Percentiles rank a stretch among this genome's conserved stretches.
Conservation (phyloP, 345 rosid genomes). For the Microcos paniculata region DNA sequence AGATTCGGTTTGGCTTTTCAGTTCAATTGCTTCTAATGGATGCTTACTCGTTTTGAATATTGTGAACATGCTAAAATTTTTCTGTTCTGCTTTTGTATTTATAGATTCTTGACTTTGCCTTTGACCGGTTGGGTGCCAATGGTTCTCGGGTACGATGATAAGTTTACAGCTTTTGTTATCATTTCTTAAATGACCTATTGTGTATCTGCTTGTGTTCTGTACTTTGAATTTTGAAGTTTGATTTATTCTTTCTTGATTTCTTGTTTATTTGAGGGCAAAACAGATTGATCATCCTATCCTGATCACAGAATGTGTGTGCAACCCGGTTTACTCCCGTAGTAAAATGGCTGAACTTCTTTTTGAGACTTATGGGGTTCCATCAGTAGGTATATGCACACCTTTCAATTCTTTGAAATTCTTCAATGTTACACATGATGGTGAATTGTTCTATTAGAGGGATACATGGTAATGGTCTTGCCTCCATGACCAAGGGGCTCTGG, state of each 20-base stretch:
- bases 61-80: background rate
- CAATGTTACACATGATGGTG: background rate
- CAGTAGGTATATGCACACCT: conserved; percentile 59
- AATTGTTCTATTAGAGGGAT: conserved; percentile 8
- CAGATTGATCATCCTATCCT: conserved; percentile 97
- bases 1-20: background rate
- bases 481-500: background rate
- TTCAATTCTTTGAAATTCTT: background rate
- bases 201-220: background rate
- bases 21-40: background rate
- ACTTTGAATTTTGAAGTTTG: background rate
- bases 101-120: conserved; percentile 89
- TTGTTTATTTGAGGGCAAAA: conserved; percentile 49
- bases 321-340: conserved; percentile 90
- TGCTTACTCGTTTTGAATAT: background rate
- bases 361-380: conserved; percentile 96
- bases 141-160: conserved; percentile 59
- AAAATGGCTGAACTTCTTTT: conserved; percentile 98
- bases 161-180: background rate
- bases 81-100: conserved; percentile 7
- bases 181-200: background rate
- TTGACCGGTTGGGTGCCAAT: conserved; percentile 88
- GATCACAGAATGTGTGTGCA: conserved; percentile 90
- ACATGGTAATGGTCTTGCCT: conserved; percentile 11
- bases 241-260: conserved; percentile 30